These are phyloP conservation scores for Exophiala oligosperma DNA, from an alignment of 2,329 filamentous ascomycete genomes.

Conservation along the genomic window DNA sequence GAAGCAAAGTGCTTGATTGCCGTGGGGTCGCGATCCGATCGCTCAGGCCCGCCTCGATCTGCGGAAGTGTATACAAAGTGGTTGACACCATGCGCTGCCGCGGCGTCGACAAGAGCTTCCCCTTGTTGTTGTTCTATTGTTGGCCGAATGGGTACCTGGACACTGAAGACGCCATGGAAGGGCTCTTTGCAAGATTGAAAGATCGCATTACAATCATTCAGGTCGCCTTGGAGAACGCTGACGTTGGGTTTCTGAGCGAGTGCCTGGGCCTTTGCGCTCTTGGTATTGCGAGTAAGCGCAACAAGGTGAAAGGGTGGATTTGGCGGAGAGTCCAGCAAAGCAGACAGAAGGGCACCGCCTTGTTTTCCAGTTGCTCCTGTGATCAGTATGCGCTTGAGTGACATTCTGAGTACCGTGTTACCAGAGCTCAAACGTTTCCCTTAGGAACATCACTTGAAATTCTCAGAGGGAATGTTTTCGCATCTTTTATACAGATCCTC, in stretches of 20 bases:
- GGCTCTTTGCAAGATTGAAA: constrained; percentile 19
- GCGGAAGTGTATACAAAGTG: constrained; percentile 41
- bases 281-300: constrained; percentile 27
- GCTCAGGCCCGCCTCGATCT: constrained; percentile 38
- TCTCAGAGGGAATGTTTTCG: neutral
- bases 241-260: constrained; percentile 21
- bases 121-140: constrained; percentile 37
- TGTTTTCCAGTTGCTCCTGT: constrained; percentile 54
- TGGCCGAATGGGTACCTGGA: constrained; percentile 21
- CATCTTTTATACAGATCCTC: no score
- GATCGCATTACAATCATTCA: constrained; percentile 20
- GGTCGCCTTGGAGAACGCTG: constrained; percentile 24
- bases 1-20: constrained; percentile 31
- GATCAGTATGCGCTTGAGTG: constrained; percentile 37
- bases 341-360: constrained; percentile 47
- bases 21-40: constrained; percentile 30
- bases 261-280: constrained; percentile 20
- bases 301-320: constrained; percentile 38
- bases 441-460: neutral
- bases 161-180: constrained; percentile 29
- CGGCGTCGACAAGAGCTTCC: constrained; percentile 38
- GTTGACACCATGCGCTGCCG: constrained; percentile 35
- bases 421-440: neutral
- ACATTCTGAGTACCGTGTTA: neutral
- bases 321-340: constrained; percentile 37